phyloP scores from a whole-genome alignment of 495 filamentous ascomycete species.

The Neurospora sp. region DNA sequence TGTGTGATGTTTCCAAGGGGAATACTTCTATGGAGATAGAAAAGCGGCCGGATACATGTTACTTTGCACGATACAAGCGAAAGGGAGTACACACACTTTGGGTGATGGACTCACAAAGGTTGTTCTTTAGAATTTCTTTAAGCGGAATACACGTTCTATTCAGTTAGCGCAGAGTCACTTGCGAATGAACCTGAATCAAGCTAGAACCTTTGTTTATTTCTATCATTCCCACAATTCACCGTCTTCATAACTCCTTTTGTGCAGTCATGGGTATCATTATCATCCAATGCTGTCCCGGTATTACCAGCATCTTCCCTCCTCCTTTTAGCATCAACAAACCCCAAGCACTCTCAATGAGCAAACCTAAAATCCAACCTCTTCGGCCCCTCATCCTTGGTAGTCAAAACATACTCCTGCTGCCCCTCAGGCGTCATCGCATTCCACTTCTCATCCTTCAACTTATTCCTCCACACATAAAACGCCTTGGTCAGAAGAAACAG shows the following conservation, averaged over 20 bases:
- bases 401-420: slow-evolving; percentile 21
- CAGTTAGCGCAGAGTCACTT: too few species aligned
- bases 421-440: slow-evolving; percentile 28
- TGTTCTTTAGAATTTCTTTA: too few species aligned
- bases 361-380: slow-evolving; percentile 23
- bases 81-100: too few species aligned
- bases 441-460: slow-evolving; percentile 23
- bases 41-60: too few species aligned
- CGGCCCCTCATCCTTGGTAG: slow-evolving; percentile 20
- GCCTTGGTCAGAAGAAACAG: slow-evolving; percentile 25
- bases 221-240: too few species aligned
- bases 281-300: neutral
- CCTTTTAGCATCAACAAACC: neutral
- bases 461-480: slow-evolving; percentile 34
- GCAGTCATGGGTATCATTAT: neutral
- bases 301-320: neutral
- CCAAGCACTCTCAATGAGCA: slow-evolving; percentile 10
- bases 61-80: too few species aligned
- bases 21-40: too few species aligned
- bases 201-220: too few species aligned
- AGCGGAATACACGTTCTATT: too few species aligned
- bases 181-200: too few species aligned
- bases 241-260: neutral
- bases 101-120: too few species aligned
- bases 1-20: too few species aligned